phyloP scores from a whole-genome alignment of 495 filamentous ascomycete species.

The Amniculicola lignicola region DNA sequence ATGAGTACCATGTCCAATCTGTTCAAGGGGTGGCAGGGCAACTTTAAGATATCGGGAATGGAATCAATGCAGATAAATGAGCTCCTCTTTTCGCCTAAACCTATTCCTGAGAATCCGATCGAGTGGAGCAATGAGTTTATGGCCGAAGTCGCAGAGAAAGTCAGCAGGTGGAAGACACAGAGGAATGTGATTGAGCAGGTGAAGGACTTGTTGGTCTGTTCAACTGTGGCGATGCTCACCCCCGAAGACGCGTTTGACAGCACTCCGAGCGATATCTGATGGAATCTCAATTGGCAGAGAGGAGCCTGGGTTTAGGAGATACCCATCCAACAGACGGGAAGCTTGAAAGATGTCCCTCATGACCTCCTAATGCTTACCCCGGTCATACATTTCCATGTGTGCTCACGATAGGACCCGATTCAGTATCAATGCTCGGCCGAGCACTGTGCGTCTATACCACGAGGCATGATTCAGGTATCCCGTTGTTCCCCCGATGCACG shows the following conservation, averaged over 20 bases:
- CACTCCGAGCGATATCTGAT: slow-evolving; percentile 6
- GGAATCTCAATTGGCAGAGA: no score
- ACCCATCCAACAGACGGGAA: no score
- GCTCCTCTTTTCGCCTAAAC: background rate
- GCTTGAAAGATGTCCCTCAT: no score
- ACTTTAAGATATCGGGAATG: background rate
- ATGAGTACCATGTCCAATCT: background rate
- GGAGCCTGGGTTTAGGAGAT: no score
- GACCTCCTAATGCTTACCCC: no score
- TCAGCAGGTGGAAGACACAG: slow-evolving; percentile 12
- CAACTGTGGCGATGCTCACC: background rate
- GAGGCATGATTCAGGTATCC: no score
- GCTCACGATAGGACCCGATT: no score
- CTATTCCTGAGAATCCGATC: background rate
- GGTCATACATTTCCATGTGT: no score
- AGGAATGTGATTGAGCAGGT: slow-evolving; percentile 6
- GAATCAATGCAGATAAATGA: no score
- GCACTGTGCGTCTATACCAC: no score
- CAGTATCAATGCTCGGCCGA: no score
- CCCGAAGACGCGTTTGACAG: slow-evolving; percentile 18
- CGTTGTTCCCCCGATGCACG: no score
- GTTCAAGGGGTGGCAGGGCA: background rate
- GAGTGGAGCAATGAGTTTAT: slow-evolving; percentile 5
- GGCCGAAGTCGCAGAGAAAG: background rate
- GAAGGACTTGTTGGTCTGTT: slow-evolving; percentile 1